Percentiles rank a stretch among this genome's conserved stretches.
Conservation (phyloP, 352 stramenopile genomes). For the Phytophthora sp. region DNA sequence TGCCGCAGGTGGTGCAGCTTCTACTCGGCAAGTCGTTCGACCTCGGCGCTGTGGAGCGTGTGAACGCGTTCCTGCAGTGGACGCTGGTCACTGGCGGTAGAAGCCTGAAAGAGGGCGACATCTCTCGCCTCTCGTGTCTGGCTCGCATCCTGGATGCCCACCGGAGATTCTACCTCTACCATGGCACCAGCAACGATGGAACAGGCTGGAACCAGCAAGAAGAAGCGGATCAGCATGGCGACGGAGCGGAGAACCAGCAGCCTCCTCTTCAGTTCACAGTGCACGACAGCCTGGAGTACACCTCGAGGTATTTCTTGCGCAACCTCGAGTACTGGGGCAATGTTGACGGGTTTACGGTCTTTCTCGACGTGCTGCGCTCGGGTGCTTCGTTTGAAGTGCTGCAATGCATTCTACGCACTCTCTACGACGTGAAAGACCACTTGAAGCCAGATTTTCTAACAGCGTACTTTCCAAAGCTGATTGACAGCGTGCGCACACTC, state of each 20-base stretch:
- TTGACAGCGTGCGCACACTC: conserved; percentile 33
- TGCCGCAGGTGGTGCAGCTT: conserved; percentile 65
- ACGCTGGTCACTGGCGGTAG: conserved; percentile 37
- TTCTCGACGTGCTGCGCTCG: conserved; percentile 48
- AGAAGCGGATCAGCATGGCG: neutral
- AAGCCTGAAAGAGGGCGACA: conserved; percentile 44
- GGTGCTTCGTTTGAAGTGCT: conserved; percentile 52
- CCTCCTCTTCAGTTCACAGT: conserved; percentile 10
- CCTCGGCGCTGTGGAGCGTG: conserved; percentile 22
- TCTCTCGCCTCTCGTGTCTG: conserved; percentile 49
- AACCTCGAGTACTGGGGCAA: conserved; percentile 66
- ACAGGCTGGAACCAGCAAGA: neutral
- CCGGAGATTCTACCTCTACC: conserved; percentile 62
- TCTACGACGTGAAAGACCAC: conserved; percentile 73
- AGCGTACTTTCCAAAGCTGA: conserved; percentile 43
- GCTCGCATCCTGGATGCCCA: conserved; percentile 65
- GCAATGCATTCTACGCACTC: conserved; percentile 54
- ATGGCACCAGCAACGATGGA: conserved; percentile 11
- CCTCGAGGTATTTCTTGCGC: conserved; percentile 45
- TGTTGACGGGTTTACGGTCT: conserved; percentile 56
- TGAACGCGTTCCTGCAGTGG: conserved; percentile 62
- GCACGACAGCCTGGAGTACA: conserved; percentile 6
- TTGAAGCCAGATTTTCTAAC: conserved; percentile 45
- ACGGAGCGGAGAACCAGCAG: conserved; percentile 13
- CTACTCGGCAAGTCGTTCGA: conserved; percentile 48